A percentile compares a stretch with the other conserved stretches of the same genome.
Evolutionary conservation across 192 early-diverging fungal genomes (phyloP).

Genomic region (Glomus cerebriforme): DNA sequence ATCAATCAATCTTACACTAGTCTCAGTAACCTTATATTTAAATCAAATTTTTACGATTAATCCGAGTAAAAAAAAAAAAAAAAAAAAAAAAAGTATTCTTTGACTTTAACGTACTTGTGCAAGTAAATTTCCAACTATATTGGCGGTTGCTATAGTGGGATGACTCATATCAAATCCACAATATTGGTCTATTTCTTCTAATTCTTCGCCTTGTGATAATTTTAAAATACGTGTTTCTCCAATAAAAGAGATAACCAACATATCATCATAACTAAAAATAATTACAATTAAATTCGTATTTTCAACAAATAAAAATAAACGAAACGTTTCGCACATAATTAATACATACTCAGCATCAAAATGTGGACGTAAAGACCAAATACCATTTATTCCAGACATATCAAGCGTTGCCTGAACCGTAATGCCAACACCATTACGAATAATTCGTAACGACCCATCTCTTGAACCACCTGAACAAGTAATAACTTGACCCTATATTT

Average conservation of each 20-base stretch:
- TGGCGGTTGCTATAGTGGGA: constrained; percentile 50
- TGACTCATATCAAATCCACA: constrained; percentile 39
- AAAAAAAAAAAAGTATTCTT: neutral
- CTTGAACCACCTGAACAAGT: constrained; percentile 81
- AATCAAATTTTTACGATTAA: neutral
- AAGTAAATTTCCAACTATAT: constrained; percentile 47
- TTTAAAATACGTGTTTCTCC: constrained; percentile 61
- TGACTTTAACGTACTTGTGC: constrained; percentile 64
- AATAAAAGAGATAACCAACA: constrained; percentile 66
- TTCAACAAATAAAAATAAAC: neutral
- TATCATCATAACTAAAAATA: constrained; percentile 42
- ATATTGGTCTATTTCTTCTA: constrained; percentile 52
- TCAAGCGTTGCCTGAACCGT: constrained; percentile 59
- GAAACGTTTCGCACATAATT: neutral
- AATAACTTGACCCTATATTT: constrained; percentile 69
- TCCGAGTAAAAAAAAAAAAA: neutral
- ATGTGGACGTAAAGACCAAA: constrained; percentile 69
- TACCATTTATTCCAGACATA: constrained; percentile 65
- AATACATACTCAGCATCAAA: constrained; percentile 49
- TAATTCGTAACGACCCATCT: constrained; percentile 75
- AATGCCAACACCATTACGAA: constrained; percentile 89
- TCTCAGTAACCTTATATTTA: constrained; percentile 50
- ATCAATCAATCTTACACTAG: constrained; percentile 52
- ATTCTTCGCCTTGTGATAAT: constrained; percentile 47
- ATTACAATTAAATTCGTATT: neutral